Evolutionary conservation across 768 basidiomycete genomes (phyloP), one percentile per base, ranked within the genome.

Genomic region (Amanita muscaria): DNA sequence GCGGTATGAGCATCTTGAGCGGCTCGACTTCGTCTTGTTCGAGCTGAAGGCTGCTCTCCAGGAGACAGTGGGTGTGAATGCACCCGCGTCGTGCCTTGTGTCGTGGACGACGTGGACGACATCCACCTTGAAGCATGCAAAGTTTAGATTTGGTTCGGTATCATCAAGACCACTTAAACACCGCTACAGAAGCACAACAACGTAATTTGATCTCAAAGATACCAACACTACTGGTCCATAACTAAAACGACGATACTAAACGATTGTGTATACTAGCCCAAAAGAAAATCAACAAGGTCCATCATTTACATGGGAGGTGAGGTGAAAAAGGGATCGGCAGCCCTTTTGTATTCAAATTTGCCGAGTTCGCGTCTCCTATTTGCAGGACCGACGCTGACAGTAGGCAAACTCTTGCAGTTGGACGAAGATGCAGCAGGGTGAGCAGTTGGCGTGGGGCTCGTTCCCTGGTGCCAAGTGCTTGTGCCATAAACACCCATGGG

Each of bases 401-500:
- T 67, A 0, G 67, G 64, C 21, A 68, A 40, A 3, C 63, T 16
- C 18, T 66, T 68, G 59, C 91, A 93, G 53, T 75, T 68, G 8
- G 80, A 86, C 1, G 83, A 80, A 3, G 74, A 52, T 15, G 79
- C 80, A 8, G 65, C 70, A 5, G 77, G 71, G 54, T 82, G 79
- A 5, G 80, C 62, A 9, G 68, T 8, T 5, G 85, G 82, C 1
- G 79, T 84, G 1, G 69, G 67, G 1, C 63, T 65, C 34, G 69
- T 59, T 15, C 80, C 80, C 59, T 89, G 87, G 59, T 59, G 61
- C 72, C 76, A 85, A 4, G 81, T 84, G 49, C 80, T 84, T 7
- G 74, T 72, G 47, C 79, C 80, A 52, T 85, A 83, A 14, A 85
- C 75, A 36, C 82, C 83, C 79, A 82, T 82, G 0, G 81, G 78